These are phyloP conservation scores for Nakaseomyces nivariensis DNA, from an alignment of 1,139 yeast genomes.

Conservation along the genomic window DNA sequence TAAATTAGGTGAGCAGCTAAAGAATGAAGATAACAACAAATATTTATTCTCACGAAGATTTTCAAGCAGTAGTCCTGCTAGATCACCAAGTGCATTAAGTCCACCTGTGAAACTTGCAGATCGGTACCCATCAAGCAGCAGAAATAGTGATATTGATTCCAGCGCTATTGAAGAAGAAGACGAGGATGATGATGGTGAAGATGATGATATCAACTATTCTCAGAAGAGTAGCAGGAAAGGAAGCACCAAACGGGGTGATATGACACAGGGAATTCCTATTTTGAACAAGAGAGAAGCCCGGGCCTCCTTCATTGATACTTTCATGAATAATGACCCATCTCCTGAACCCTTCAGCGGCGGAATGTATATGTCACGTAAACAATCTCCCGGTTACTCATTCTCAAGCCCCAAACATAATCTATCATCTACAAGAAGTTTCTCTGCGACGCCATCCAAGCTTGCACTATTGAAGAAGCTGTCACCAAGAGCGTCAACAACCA, in stretches of 20 bases:
- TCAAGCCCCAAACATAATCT: conserved; percentile 14
- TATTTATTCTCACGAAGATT: not conserved
- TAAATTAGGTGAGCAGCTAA: conserved; percentile 2
- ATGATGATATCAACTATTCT: not conserved
- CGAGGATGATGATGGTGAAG: conserved; percentile 8
- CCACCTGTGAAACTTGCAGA: not conserved
- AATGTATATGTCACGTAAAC: conserved; percentile 5
- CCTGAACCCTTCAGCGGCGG: not conserved
- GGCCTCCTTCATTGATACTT: conserved; percentile 23
- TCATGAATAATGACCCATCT: conserved; percentile 9
- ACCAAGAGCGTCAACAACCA: not conserved
- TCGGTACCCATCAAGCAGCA: not conserved
- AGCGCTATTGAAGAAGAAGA: conserved; percentile 13
- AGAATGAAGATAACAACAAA: not conserved
- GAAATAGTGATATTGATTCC: conserved; percentile 1
- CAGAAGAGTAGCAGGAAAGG: conserved; percentile 1
- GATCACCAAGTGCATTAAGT: not conserved
- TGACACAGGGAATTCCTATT: conserved; percentile 12
- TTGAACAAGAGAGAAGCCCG: conserved; percentile 15
- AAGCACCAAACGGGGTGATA: not conserved
- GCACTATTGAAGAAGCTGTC: conserved; percentile 8
- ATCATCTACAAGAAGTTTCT: conserved; percentile 11
- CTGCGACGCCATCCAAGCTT: conserved; percentile 8
- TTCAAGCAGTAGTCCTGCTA: not conserved
- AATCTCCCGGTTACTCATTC: conserved; percentile 5